Evolutionary conservation across 2,329 filamentous ascomycete species (phyloP).

Genomic region (Neoascochyta sp.): DNA sequence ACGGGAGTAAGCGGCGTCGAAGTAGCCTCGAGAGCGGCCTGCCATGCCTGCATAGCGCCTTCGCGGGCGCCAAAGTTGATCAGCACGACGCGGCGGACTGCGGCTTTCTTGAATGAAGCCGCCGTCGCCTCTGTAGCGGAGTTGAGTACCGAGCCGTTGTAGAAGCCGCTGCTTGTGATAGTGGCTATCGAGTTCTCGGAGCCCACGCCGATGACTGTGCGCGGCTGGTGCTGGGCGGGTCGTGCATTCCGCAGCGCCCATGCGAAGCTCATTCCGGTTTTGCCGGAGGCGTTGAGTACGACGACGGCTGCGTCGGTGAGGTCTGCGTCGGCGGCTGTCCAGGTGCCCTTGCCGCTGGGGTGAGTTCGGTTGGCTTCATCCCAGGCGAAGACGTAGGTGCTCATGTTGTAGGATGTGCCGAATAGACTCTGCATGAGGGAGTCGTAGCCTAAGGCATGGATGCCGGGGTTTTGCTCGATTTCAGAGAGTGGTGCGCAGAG

Average conservation of each 20-base stretch:
- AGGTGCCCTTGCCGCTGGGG: conserved; percentile 13
- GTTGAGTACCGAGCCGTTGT: conserved; percentile 16
- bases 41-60: conserved; percentile 11
- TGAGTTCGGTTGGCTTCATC: conserved; percentile 11
- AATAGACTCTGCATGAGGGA: conserved; percentile 15
- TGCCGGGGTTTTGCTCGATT: conserved; percentile 2
- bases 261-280: conserved; percentile 20
- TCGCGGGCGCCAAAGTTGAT: conserved; percentile 22
- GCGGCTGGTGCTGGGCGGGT: conserved; percentile 17
- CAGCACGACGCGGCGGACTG: conserved; percentile 9
- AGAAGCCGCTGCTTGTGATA: conserved; percentile 15
- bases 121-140: conserved; percentile 5
- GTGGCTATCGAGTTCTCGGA: conserved; percentile 12
- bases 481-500: conserved; percentile 9
- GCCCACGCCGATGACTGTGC: conserved; percentile 14
- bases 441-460: conserved; percentile 17
- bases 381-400: conserved; percentile 16
- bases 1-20: conserved; percentile 9
- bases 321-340: conserved; percentile 16
- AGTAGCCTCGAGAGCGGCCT: conserved; percentile 1
- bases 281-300: conserved; percentile 20
- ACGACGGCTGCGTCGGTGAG: conserved; percentile 14
- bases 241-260: conserved; percentile 14
- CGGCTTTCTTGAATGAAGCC: conserved; percentile 1
- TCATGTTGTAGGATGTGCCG: conserved; percentile 18